These are phyloP conservation scores for Fusarium euwallaceae DNA, from an alignment of 2,329 filamentous ascomycete genomes.

Conservation along the genomic window DNA sequence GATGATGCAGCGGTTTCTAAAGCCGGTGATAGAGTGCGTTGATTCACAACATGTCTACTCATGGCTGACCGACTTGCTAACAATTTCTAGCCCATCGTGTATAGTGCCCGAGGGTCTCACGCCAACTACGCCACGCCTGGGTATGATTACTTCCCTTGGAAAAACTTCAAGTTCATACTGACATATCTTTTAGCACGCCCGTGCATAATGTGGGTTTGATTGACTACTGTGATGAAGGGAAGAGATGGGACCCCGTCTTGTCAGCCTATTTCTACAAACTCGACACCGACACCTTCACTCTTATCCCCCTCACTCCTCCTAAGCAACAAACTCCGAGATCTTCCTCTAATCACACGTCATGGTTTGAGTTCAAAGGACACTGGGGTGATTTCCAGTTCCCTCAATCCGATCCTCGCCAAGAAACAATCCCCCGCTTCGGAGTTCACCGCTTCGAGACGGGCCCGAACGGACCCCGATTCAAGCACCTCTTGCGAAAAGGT, in stretches of 20 bases:
- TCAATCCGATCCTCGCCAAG: constrained; percentile 50
- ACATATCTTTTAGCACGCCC: constrained; percentile 43
- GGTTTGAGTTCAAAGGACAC: constrained; percentile 51
- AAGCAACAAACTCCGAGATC: constrained; percentile 14
- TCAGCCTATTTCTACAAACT: constrained; percentile 54
- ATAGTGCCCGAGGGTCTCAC: constrained; percentile 53
- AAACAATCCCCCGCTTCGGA: constrained; percentile 48
- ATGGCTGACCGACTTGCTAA: not conserved
- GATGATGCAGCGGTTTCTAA: constrained; percentile 43
- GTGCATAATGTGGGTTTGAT: constrained; percentile 50
- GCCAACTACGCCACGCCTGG: constrained; percentile 51
- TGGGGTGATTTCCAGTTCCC: constrained; percentile 53
- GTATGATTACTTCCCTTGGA: constrained; percentile 30
- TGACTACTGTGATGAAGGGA: constrained; percentile 52
- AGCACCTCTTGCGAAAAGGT: constrained; percentile 51
- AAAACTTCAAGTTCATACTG: not conserved
- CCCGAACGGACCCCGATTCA: constrained; percentile 49
- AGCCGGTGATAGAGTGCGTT: constrained; percentile 45
- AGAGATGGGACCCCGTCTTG: constrained; percentile 51
- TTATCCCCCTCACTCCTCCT: constrained; percentile 39
- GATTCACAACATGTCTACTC: not conserved
- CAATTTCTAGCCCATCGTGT: constrained; percentile 49
- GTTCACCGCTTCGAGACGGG: constrained; percentile 51
- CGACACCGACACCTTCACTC: constrained; percentile 39
- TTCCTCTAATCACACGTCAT: constrained; percentile 48